A percentile compares a stretch with the other conserved stretches of the same genome.
These are phyloP conservation scores for Xylaria intraflava DNA, from an alignment of 495 filamentous ascomycete genomes.

Conservation along the genomic window DNA sequence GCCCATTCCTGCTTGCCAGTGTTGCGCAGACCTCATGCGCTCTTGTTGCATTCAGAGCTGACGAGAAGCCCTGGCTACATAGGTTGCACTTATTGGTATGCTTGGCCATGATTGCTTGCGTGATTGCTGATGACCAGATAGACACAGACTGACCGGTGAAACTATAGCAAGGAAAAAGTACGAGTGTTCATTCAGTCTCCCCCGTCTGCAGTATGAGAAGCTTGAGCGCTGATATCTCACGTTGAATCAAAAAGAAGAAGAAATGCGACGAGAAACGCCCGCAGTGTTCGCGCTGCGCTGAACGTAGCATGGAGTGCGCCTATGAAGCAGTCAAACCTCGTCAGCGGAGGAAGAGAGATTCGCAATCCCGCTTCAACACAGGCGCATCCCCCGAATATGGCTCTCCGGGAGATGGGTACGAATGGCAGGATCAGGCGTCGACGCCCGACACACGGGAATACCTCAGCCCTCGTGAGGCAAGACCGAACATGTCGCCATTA, in stretches of 20 bases:
- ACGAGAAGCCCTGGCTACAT: conserved; percentile 11
- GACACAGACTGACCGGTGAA: conserved; percentile 13
- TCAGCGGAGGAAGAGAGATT: conserved; percentile 44
- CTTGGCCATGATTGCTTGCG: conserved; percentile 3
- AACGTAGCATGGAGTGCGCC: conserved; percentile 46
- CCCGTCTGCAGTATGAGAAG: neutral
- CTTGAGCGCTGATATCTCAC: conserved; percentile 9
- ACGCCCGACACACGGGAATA: conserved; percentile 18
- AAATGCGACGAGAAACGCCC: conserved; percentile 59
- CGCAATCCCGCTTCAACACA: conserved; percentile 10
- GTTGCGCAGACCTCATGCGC: neutral
- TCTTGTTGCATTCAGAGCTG: conserved; percentile 6
- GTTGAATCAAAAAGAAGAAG: conserved; percentile 45
- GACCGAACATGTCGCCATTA: conserved; percentile 16
- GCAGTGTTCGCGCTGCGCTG: conserved; percentile 50
- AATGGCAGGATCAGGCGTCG: conserved; percentile 11
- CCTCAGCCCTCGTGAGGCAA: conserved; percentile 24
- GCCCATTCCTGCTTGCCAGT: neutral
- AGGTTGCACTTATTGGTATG: conserved; percentile 57
- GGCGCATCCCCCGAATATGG: neutral
- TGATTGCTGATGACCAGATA: conserved; percentile 2
- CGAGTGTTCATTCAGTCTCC: neutral
- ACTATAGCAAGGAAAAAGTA: conserved; percentile 46
- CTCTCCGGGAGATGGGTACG: conserved; percentile 1
- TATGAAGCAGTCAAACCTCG: conserved; percentile 54